Evolutionary conservation across 2,329 filamentous ascomycete genomes (phyloP).

Genomic region (Sordariomycetes sp.): DNA sequence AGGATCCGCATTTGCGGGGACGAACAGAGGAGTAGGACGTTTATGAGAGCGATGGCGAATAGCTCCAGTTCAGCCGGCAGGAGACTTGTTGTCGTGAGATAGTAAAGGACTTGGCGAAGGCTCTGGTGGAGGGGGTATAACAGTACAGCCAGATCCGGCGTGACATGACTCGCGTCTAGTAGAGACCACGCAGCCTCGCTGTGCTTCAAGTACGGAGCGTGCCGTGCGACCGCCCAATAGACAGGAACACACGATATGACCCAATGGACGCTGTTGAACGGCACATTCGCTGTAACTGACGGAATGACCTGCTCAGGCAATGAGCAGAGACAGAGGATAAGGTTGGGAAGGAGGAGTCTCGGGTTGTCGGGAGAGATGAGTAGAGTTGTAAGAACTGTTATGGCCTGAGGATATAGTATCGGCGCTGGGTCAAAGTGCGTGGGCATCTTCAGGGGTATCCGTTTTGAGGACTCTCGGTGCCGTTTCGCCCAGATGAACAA

Average conservation of each 20-base stretch:
- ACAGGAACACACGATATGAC: slow-evolving; percentile 59
- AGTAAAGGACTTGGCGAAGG: slow-evolving; percentile 58
- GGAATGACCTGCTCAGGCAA: slow-evolving; percentile 64
- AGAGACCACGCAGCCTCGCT: slow-evolving; percentile 2
- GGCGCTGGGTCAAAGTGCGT: slow-evolving; percentile 81
- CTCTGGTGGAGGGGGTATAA: slow-evolving; percentile 78
- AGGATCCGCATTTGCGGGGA: slow-evolving; percentile 79
- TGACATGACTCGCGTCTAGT: slow-evolving; percentile 15
- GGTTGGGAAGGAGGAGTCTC: slow-evolving; percentile 57
- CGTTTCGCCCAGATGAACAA: slow-evolving; percentile 35
- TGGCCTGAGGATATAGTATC: slow-evolving; percentile 68
- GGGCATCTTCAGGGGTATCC: slow-evolving; percentile 42
- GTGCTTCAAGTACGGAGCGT: neutral
- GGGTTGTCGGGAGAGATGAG: slow-evolving; percentile 53
- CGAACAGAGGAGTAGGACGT: slow-evolving; percentile 61
- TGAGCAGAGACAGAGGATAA: slow-evolving; percentile 68
- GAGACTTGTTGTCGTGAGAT: slow-evolving; percentile 79
- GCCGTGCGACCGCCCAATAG: slow-evolving; percentile 12
- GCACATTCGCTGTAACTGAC: slow-evolving; percentile 37
- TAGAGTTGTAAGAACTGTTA: slow-evolving; percentile 66
- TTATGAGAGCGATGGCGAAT: slow-evolving; percentile 69
- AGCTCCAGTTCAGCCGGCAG: slow-evolving; percentile 79
- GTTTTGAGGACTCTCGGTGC: slow-evolving; percentile 20
- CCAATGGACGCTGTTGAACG: slow-evolving; percentile 66
- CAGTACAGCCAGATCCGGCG: slow-evolving; percentile 45